Evolutionary conservation across 371 early-diverging fungal species (phyloP), one percentile per base, ranked within the genome.

Genomic region (Actinomortierella ambigua): DNA sequence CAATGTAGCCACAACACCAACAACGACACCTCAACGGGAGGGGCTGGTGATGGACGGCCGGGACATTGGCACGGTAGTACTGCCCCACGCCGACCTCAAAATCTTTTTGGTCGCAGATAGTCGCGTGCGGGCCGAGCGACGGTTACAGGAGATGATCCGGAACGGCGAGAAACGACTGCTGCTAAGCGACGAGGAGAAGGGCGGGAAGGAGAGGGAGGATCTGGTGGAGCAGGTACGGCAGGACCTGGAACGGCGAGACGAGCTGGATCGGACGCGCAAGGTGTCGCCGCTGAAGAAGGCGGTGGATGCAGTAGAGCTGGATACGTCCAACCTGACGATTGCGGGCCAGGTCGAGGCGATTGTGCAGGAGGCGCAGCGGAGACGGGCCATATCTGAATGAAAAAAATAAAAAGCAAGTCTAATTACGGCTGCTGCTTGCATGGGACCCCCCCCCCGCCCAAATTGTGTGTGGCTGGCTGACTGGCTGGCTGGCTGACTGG

Each of bases 11-110:
- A n/a, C n/a, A n/a, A 39, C 39, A 55, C 18, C 14, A 34, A 29
- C 26, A 18, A n/a, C 34, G 52, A 55, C 2, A 59, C 66, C 20
- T 48, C 59, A 0, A 55, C 81, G 2, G 63, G 66, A 3, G n/a
- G 94, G 95, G 22, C 77, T 95, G 18, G 93, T 97, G 8, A 93
- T 97, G 89, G 98, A 98, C 75, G 98, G 98, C 8, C 78, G 98
- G 6, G 98, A 97, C 78, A 95, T 96, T 52, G 97, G 96, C 17
- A 93, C 96, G 0, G 87, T 86, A 0, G 89, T 98, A 3, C 79
- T 97, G 40, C 96, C 98, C 0, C 77, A 92, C 63, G 98, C 98
- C 0, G 89, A 95, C 39, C 81, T 97, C 28, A 98, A 97, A 64
- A 81, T 98, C 2, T 98, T 89, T 68, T 79, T 98, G 23, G 85